Percentiles rank a stretch among this genome's conserved stretches.
Conservation (phyloP, 495 filamentous ascomycete genomes). For the Penicillium coffeae region DNA sequence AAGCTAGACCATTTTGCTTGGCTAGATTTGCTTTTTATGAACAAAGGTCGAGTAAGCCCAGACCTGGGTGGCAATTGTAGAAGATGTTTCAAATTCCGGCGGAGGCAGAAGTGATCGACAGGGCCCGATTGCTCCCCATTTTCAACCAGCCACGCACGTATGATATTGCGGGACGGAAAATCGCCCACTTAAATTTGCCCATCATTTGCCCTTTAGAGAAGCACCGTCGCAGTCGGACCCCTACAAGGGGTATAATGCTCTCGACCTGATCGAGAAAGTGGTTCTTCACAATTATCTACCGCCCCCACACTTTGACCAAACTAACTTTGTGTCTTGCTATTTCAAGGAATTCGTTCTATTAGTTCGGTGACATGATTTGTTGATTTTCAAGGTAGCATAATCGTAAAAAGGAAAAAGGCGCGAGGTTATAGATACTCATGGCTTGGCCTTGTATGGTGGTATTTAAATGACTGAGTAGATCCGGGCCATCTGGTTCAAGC, state of each 20-base stretch:
- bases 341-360: neutral
- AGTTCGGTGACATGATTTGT: neutral
- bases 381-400: too few species aligned
- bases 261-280: neutral
- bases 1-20: too few species aligned
- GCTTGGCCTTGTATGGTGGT: too few species aligned
- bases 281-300: neutral
- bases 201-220: neutral
- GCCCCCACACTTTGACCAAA: neutral
- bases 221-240: neutral
- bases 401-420: too few species aligned
- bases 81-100: neutral
- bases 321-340: neutral
- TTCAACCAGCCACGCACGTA: neutral
- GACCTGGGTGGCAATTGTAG: too few species aligned
- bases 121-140: neutral
- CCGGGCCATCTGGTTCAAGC: neutral
- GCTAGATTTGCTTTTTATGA: too few species aligned
- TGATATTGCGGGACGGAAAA: neutral
- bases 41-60: too few species aligned
- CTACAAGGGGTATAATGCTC: neutral
- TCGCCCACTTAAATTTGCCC: neutral
- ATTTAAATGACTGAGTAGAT: neutral
- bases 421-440: too few species aligned
- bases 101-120: neutral